Base-by-base conservation (phyloP, 2,329 filamentous ascomycete species). In the Fusarium paranaense region DNA sequence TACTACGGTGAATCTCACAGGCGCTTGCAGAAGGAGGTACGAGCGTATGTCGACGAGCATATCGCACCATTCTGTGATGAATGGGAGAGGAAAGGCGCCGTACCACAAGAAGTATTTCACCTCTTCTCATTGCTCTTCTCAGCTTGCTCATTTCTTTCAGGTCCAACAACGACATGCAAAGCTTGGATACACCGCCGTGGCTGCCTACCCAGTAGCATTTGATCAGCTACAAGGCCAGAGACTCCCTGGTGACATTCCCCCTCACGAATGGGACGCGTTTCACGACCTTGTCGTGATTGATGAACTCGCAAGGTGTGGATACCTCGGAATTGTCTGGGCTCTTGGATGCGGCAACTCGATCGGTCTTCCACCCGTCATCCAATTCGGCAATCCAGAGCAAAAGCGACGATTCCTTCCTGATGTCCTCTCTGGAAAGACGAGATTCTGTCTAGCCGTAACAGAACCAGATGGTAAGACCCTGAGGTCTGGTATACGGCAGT, bases 1-100 rank as follows among this genome's bases (percentile, higher is more conserved):
- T 70, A 70, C 50, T 70, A 68, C 57, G 38, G 40, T 2, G 61
- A 68, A 25, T 70, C 68, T 6, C 68, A 70, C 22, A 62, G 68
- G 40, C 38, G 40, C 7, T 45, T 70, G n/a, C 68, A 70, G 32
- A 47, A 70, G 33, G 68, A 67, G 30, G 68, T 70, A 13, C 66
- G 68, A 14, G 56, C 56, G 5, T 58, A 58, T 40, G 33, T 40
- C 2, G 56, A 58, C 10, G 56, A 58, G 22, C 56, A 58, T 14
- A 58, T 58, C 22, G 56, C 56, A 6, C 56, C 56, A 0, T 58
- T 58, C 10, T 58, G 56, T n/a, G 56, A 58, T 27, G 56, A 38
- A 27, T 58, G 56, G 56, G 56, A 58, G 56, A n/a, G 35, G 13
- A 58, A 58, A 3, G 56, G 56, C 7, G 20, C 4, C 3, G 56